Evolutionary conservation across 2,329 filamentous ascomycete genomes (phyloP).

Genomic region (Decorospora gaudefroyi): DNA sequence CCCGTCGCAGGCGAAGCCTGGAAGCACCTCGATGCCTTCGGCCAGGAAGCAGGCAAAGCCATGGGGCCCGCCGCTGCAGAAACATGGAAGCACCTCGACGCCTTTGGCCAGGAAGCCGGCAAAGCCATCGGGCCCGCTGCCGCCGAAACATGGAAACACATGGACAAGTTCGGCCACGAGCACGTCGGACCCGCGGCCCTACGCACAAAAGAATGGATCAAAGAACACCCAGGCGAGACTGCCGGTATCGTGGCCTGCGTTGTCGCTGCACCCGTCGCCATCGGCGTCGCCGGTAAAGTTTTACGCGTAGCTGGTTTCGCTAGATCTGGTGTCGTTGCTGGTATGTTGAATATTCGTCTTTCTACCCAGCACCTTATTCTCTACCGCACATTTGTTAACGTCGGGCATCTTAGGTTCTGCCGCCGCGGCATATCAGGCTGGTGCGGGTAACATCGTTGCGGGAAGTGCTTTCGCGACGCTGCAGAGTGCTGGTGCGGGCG

Average conservation of each 20-base stretch:
- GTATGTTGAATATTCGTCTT: no score
- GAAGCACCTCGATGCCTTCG: slow-evolving; percentile 5
- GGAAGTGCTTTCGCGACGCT: background rate
- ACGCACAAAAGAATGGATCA: slow-evolving; percentile 16
- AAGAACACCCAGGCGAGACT: slow-evolving; percentile 13
- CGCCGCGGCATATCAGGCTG: background rate
- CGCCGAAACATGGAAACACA: slow-evolving; percentile 4
- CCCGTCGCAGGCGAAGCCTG: background rate
- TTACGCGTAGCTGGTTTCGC: slow-evolving; percentile 18
- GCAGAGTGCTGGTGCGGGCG: background rate
- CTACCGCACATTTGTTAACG: no score
- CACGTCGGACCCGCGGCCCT: slow-evolving; percentile 2
- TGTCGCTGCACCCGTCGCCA: slow-evolving; percentile 9
- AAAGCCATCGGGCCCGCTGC: slow-evolving; percentile 7
- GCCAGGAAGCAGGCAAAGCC: slow-evolving; percentile 8
- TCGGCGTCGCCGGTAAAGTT: slow-evolving; percentile 1
- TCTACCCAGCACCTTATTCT: no score
- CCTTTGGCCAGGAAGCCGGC: slow-evolving; percentile 8
- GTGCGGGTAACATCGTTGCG: background rate
- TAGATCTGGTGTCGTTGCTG: slow-evolving; percentile 15
- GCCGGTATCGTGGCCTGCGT: slow-evolving; percentile 14
- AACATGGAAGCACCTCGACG: slow-evolving; percentile 10
- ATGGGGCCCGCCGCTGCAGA: slow-evolving; percentile 5
- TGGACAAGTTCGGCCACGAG: slow-evolving; percentile 5
- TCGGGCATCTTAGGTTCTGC: no score